phyloP scores from a whole-genome alignment of 1,284 basidiomycete genomes.

The Abortiporus biennis region DNA sequence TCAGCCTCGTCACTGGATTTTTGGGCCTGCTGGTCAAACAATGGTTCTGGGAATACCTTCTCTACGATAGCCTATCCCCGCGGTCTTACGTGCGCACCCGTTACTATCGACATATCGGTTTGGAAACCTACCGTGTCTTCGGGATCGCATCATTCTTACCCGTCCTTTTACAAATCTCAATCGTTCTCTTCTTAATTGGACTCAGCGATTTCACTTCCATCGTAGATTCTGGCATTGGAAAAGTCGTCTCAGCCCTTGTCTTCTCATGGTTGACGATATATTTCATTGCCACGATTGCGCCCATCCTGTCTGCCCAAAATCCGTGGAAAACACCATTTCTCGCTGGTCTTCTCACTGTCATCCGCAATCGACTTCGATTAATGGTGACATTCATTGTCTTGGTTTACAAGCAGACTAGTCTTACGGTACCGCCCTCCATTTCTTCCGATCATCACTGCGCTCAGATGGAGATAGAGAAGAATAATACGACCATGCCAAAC shows the following conservation, averaged over 20 bases:
- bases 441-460: too few relatives aligned
- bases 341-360: neutral
- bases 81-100: constrained; percentile 3
- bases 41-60: constrained; percentile 8
- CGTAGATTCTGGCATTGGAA: neutral
- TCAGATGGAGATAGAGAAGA: too few relatives aligned
- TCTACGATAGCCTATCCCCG: constrained; percentile 3
- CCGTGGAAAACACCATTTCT: constrained; percentile 1
- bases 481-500: too few relatives aligned
- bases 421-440: too few relatives aligned
- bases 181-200: constrained; percentile 8
- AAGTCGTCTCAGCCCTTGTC: constrained; percentile 2
- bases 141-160: constrained; percentile 7
- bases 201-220: constrained; percentile 2
- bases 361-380: too few relatives aligned
- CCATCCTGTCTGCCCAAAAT: neutral
- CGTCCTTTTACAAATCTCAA: constrained; percentile 6
- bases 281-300: neutral
- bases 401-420: too few relatives aligned
- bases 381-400: too few relatives aligned
- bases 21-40: constrained; percentile 10
- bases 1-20: constrained; percentile 6
- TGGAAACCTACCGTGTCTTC: constrained; percentile 4
- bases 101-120: constrained; percentile 1
- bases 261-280: neutral